Conservation (phyloP, 768 basidiomycete genomes). For the Russula lepida region DNA sequence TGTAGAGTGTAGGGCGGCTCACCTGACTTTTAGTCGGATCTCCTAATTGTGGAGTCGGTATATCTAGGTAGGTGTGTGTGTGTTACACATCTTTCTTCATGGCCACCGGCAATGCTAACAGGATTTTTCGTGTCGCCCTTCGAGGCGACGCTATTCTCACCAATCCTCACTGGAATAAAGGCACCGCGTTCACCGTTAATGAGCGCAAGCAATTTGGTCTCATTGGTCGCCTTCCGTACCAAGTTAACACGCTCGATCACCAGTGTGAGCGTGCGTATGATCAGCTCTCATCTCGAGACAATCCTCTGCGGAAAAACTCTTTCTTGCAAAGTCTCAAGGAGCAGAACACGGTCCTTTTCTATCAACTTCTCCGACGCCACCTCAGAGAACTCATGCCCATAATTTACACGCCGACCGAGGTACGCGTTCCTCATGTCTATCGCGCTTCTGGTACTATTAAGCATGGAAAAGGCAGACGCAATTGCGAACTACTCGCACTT, state of each 20-base stretch:
- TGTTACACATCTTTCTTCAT: not conserved
- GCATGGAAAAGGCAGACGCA: constrained; percentile 52
- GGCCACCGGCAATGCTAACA: not conserved
- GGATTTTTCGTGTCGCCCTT: constrained; percentile 38
- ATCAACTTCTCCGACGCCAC: constrained; percentile 41
- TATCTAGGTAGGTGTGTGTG: no score
- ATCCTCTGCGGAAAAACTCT: constrained; percentile 54
- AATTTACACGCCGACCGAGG: constrained; percentile 79
- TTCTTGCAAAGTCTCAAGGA: constrained; percentile 70
- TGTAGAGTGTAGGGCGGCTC: no score
- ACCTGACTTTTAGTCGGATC: no score
- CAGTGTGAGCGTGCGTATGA: constrained; percentile 69
- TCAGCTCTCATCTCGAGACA: constrained; percentile 39
- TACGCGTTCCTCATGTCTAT: constrained; percentile 25
- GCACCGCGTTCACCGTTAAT: constrained; percentile 59
- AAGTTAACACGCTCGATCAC: constrained; percentile 52
- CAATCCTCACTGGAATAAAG: constrained; percentile 68
- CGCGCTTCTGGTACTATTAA: not conserved
- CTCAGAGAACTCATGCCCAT: constrained; percentile 49
- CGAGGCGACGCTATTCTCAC: constrained; percentile 56
- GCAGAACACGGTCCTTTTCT: constrained; percentile 81
- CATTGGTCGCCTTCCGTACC: constrained; percentile 29
- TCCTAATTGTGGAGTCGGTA: no score
- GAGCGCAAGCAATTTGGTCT: constrained; percentile 69
- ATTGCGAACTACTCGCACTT: constrained; percentile 80